Evolutionary conservation across 306 rosid species (phyloP).

Genomic region (Betula pendula): DNA sequence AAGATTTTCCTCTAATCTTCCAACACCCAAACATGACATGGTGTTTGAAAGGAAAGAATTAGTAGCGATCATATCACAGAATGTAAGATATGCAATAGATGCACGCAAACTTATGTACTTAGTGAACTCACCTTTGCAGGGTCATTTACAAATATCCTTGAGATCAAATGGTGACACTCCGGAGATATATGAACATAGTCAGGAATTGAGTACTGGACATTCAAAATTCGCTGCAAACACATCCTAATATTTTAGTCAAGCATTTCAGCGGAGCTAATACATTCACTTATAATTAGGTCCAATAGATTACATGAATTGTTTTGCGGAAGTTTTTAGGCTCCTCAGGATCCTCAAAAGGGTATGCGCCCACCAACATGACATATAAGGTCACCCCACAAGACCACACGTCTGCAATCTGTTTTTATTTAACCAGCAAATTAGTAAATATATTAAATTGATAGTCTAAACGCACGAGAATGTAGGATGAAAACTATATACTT

Average conservation of each 20-base stretch:
- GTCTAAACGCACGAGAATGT: background rate
- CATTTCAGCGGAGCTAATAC: conserved; percentile 10
- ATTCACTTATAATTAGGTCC: conserved; percentile 3
- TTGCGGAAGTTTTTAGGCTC: conserved; percentile 96
- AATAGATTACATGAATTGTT: conserved; percentile 67
- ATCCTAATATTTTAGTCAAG: conserved; percentile 24
- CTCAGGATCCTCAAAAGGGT: conserved; percentile 95
- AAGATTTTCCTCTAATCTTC: too few species aligned
- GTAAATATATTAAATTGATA: background rate
- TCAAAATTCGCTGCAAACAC: conserved; percentile 80
- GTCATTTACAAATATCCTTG: conserved; percentile 87
- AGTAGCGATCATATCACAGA: background rate
- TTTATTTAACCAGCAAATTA: background rate
- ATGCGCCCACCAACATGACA: conserved; percentile 98
- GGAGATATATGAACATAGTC: conserved; percentile 90
- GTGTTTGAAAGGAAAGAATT: too few species aligned
- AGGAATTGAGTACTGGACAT: conserved; percentile 91
- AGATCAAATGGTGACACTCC: conserved; percentile 81
- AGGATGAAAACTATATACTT: background rate
- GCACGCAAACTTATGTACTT: background rate
- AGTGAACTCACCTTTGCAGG: conserved; percentile 64
- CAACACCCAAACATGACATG: background rate
- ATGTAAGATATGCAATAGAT: background rate
- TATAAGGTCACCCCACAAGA: conserved; percentile 98
- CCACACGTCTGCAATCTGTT: conserved; percentile 98